Evolutionary conservation across 2,329 filamentous ascomycete species (phyloP), one percentile per base, ranked within the genome.

Genomic region (Pseudogymnoascus sp.): DNA sequence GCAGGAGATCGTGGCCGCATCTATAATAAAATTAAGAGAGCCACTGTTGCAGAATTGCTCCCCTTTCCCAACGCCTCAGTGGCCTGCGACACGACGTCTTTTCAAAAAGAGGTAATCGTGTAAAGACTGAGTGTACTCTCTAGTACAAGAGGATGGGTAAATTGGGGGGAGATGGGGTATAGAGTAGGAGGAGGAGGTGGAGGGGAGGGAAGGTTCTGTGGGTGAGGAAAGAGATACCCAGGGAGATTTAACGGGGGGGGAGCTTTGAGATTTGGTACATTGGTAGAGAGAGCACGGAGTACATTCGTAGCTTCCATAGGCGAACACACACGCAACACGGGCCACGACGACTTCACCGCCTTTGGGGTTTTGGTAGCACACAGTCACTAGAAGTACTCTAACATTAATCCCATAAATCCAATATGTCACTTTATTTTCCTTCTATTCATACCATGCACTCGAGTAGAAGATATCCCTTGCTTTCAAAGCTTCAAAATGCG

Each of bases 1-100:
- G 70, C 71, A 64, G 71, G 71, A 62, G 71, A 72, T 67, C 70
- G 71, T 70, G 67, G 72, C 70, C 69, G 67, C 73, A 75, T 75
- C 72, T 74, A 75, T 57, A 57, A 57, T 36, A 57, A 34, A 36
- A 57, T 57, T 34, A 57, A 36, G 29, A 57, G 51, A 36, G 51
- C 51, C 51, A 57, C n/a, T 57, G 29, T 57, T 57, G 29, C n/a
- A 57, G 51, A 34, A 57, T 21, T 57, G 51, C 10, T 57, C 51
- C 51, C 47, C 51, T 57, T 34, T 57, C 51, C 51, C 51, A 57
- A 57, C n/a, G n/a, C 51, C 51, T 57, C 51, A 29, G 34, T 36
- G 51, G 51, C 29, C 51, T 21, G 18, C 29, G 51, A 36, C 51
- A 57, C 51, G 51, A 57, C 16, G 29, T 57, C 34, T 18, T 57